A percentile compares a stretch with the other conserved stretches of the same genome.
phyloP scores from a whole-genome alignment of 2,329 filamentous ascomycete genomes.

The Penicillium sp. region DNA sequence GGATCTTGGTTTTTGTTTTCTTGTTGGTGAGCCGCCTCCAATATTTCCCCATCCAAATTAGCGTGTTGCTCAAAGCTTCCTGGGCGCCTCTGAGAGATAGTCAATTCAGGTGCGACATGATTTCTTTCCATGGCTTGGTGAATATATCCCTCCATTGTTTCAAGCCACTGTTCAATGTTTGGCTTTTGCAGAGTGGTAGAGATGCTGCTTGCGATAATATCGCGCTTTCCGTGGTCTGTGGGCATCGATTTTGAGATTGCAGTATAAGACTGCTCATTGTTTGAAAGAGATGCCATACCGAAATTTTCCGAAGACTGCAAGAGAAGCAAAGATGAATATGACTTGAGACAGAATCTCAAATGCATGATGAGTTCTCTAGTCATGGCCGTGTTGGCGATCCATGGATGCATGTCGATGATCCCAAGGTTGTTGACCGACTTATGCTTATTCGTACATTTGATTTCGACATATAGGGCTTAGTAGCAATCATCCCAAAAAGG shows the following conservation, averaged over 20 bases:
- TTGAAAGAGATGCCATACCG: neutral
- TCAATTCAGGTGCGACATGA: neutral
- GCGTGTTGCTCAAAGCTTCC: neutral
- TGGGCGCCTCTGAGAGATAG: neutral
- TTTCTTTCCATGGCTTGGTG: neutral
- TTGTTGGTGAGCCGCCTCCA: neutral
- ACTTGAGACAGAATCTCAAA: neutral
- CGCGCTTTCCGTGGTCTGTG: neutral
- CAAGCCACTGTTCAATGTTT: neutral
- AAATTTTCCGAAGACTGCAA: neutral
- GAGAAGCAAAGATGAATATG: neutral
- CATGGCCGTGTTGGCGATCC: neutral
- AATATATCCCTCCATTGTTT: neutral
- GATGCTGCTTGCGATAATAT: neutral
- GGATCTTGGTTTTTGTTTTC: neutral
- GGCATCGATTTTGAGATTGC: neutral
- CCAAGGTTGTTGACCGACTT: neutral
- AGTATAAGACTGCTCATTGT: neutral
- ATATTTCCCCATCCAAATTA: neutral
- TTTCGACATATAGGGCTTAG: neutral
- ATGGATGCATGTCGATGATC: neutral
- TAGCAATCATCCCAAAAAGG: neutral
- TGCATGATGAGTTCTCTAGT: neutral
- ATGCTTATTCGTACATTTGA: neutral
- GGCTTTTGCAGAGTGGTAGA: neutral